Evolutionary conservation across 345 rosid species (phyloP).

Genomic region (Atalantia buxifolia): DNA sequence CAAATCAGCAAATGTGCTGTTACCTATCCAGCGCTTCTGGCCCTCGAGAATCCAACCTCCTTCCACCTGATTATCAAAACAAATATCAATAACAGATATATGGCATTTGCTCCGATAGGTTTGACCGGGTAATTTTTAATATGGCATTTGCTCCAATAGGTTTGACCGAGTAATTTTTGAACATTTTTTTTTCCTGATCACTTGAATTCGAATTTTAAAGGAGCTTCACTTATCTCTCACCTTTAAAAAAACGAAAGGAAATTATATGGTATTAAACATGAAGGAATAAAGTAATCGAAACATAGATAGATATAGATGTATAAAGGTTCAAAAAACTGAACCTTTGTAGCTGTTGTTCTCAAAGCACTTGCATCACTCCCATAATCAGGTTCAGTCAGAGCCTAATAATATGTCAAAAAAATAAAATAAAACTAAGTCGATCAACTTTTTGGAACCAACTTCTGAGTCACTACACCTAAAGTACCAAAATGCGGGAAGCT

Average conservation of each 20-base stretch:
- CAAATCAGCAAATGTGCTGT: constrained; percentile 91
- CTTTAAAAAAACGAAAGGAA: too few species aligned
- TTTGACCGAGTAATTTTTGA: too few species aligned
- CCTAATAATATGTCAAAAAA: constrained; percentile 37
- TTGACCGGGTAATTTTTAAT: too few species aligned
- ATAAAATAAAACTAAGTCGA: constrained; percentile 6
- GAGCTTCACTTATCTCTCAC: too few species aligned
- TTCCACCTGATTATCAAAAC: constrained; percentile 45
- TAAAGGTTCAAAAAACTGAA: constrained; percentile 20
- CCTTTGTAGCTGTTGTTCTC: constrained; percentile 83
- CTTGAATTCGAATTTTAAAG: too few species aligned
- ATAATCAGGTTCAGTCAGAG: constrained; percentile 89
- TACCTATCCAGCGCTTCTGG: constrained; percentile 97
- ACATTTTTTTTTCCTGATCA: too few species aligned
- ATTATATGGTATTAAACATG: constrained; percentile 2
- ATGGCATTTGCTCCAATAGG: too few species aligned
- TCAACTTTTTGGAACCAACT: neutral
- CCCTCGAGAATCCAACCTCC: constrained; percentile 94
- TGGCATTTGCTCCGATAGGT: too few species aligned
- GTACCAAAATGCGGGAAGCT: neutral
- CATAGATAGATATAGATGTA: neutral
- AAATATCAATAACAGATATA: neutral
- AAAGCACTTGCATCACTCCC: constrained; percentile 95
- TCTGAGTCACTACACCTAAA: neutral
- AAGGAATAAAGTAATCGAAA: neutral